Conservation (phyloP, 148 eudicot species). For the Chenopodium berlandieri region DNA sequence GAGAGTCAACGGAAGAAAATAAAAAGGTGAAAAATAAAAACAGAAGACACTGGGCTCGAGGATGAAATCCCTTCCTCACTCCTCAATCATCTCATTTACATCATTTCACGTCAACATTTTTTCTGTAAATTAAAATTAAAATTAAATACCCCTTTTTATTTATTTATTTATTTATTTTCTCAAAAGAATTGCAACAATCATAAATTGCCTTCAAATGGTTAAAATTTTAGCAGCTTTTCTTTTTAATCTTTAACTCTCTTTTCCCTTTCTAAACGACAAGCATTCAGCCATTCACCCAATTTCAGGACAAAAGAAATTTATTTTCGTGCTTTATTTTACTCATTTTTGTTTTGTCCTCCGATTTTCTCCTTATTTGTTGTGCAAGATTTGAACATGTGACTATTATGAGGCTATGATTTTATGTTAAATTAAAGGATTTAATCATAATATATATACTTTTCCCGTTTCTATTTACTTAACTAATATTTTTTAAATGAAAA, state of each 20-base stretch:
- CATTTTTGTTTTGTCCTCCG: neutral
- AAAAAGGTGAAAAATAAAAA: neutral
- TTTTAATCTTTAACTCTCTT: neutral
- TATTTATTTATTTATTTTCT: neutral
- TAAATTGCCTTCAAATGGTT: conserved; percentile 21
- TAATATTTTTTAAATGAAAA: too few relatives aligned
- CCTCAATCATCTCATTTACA: conserved; percentile 26
- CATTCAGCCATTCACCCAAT: conserved; percentile 1
- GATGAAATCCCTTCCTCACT: conserved; percentile 1
- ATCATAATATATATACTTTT: too few relatives aligned
- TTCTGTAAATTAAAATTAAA: too few relatives aligned
- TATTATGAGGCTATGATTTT: too few relatives aligned
- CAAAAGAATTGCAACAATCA: conserved; percentile 30
- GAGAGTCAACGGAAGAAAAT: conserved; percentile 28
- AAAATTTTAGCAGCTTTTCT: conserved; percentile 18
- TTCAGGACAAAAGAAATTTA: neutral
- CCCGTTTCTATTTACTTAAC: too few relatives aligned
- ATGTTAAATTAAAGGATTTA: too few relatives aligned
- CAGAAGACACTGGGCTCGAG: conserved; percentile 38
- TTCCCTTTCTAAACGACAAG: neutral
- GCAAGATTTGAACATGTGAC: too few relatives aligned
- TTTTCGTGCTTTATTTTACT: neutral
- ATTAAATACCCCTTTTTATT: neutral
- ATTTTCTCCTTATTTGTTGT: too few relatives aligned
- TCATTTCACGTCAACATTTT: conserved; percentile 11